phyloP scores from a whole-genome alignment of 1,139 yeast genomes.

The Blastobotrys apis region DNA sequence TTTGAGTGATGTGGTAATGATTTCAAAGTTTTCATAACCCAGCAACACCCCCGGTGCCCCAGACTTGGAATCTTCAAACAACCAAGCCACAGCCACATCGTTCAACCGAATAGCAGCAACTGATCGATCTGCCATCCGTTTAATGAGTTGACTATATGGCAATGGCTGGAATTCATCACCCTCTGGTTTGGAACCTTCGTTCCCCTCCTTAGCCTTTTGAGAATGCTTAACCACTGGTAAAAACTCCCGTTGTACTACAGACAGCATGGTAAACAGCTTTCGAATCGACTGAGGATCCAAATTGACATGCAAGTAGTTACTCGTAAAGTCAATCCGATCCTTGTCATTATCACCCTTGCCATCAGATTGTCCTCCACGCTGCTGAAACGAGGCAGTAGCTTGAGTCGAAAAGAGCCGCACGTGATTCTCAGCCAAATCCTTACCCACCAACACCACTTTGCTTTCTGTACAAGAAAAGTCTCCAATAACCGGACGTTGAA shows the following conservation, averaged over 20 bases:
- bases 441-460: conserved; percentile 7
- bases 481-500: conserved; percentile 5
- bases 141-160: conserved; percentile 13
- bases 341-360: neutral
- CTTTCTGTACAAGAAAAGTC: conserved; percentile 7
- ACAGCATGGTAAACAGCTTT: conserved; percentile 6
- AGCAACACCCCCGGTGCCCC: conserved; percentile 52
- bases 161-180: neutral
- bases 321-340: conserved; percentile 12
- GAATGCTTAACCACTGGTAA: neutral
- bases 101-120: conserved; percentile 58
- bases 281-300: conserved; percentile 7
- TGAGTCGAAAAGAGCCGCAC: conserved; percentile 8
- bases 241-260: conserved; percentile 2
- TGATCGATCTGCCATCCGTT: conserved; percentile 22
- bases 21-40: conserved; percentile 54
- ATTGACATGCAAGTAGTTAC: conserved; percentile 11
- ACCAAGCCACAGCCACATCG: conserved; percentile 73
- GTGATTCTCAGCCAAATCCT: conserved; percentile 2
- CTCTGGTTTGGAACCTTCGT: neutral
- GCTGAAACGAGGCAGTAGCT: conserved; percentile 11
- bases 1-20: conserved; percentile 20
- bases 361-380: conserved; percentile 3
- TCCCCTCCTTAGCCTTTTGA: neutral
- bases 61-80: conserved; percentile 45